A percentile compares a stretch with the other conserved stretches of the same genome.
phyloP scores from a whole-genome alignment of 2,329 filamentous ascomycete genomes.

The Arthrobotrys sphaeroides region DNA sequence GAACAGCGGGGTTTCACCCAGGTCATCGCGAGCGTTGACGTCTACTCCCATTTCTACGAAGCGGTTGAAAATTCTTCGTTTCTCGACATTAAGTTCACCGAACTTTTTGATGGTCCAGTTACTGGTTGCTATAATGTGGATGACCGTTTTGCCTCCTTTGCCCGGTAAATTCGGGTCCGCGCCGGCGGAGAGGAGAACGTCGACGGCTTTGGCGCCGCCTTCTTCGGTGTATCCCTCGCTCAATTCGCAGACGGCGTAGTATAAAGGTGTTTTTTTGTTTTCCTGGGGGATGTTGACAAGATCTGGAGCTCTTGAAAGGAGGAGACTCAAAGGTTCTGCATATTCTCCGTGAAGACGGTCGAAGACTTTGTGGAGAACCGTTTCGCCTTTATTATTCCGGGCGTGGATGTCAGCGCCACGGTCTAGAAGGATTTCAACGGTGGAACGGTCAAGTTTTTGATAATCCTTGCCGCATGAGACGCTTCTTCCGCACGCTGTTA shows the following conservation, averaged over 20 bases:
- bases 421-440: constrained; percentile 2
- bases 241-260: neutral
- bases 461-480: neutral
- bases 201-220: neutral
- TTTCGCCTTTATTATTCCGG: neutral
- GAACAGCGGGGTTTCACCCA: constrained; percentile 15
- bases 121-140: neutral
- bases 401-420: constrained; percentile 3
- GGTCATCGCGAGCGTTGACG: neutral
- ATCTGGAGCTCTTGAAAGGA: constrained; percentile 6
- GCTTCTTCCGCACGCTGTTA: neutral
- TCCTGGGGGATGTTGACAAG: constrained; percentile 1
- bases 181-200: constrained; percentile 17
- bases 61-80: constrained; percentile 15
- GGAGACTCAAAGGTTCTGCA: neutral
- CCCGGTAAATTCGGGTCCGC: neutral
- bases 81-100: neutral
- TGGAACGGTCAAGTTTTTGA: neutral
- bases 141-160: neutral
- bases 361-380: neutral
- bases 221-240: neutral
- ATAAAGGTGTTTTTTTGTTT: neutral
- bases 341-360: neutral
- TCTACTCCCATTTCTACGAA: constrained; percentile 1
- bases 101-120: neutral